Conservation (phyloP, 2,329 filamentous ascomycete genomes). For the Epichloe bromicola region DNA sequence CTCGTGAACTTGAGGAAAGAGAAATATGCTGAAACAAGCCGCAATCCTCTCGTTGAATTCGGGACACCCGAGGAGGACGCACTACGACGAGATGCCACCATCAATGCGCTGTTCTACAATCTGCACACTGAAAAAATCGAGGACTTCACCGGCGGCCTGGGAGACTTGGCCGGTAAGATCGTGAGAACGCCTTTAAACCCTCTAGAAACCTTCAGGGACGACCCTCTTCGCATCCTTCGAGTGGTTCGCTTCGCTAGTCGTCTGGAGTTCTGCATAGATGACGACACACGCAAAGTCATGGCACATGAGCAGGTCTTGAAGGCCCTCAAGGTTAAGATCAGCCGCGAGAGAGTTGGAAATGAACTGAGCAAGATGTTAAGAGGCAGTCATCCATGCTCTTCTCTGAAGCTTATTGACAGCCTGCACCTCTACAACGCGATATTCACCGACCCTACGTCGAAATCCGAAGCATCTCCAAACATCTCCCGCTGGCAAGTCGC, state of each 20-base stretch:
- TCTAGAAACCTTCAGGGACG: conserved; percentile 85
- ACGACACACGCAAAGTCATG: conserved; percentile 60
- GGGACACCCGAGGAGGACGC: conserved; percentile 87
- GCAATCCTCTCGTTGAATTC: conserved; percentile 45
- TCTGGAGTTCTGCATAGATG: conserved; percentile 66
- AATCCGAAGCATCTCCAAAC: conserved; percentile 40
- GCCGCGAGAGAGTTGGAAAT: conserved; percentile 72
- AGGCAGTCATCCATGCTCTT: conserved; percentile 44
- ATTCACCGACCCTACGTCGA: conserved; percentile 54
- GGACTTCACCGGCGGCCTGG: conserved; percentile 70
- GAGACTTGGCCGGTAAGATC: conserved; percentile 57
- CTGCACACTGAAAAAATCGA: conserved; percentile 67
- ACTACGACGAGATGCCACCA: conserved; percentile 74
- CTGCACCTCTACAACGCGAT: conserved; percentile 59
- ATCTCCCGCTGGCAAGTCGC: conserved; percentile 46
- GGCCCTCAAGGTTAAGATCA: conserved; percentile 79
- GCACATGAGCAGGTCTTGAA: conserved; percentile 61
- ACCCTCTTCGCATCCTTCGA: conserved; percentile 75
- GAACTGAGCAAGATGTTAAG: conserved; percentile 88
- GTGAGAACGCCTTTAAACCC: conserved; percentile 82
- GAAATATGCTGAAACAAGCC: conserved; percentile 62
- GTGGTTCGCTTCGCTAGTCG: conserved; percentile 84
- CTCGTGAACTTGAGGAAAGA: conserved; percentile 91
- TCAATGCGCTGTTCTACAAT: conserved; percentile 96
- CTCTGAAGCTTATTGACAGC: conserved; percentile 52